Evolutionary conservation across 768 basidiomycete genomes (phyloP), one percentile per base, ranked within the genome.

Genomic region (Sarcodon aspratus): DNA sequence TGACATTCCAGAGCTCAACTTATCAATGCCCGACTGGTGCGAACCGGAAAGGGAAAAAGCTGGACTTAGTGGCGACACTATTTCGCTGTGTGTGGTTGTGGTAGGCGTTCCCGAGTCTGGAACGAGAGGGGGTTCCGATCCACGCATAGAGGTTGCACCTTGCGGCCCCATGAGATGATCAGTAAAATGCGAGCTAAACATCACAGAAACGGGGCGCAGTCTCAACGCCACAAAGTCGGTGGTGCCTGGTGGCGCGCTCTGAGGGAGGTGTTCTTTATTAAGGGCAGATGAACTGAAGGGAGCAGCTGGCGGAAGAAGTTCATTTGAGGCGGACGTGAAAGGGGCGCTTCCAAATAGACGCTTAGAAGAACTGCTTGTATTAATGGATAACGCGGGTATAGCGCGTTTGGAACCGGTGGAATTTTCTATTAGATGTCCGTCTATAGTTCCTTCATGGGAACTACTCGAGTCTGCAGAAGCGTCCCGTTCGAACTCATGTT

Each of bases 191-290:
- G 77, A 67, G 57, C 83, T 82, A 61, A 91, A 91, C 38, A 82
- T 68, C 1, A 80, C 78, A 17, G 88, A 90, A 13, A 89, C 70
- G 3, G 87, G 87, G 12, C 88, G 76, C 46, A 91, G 64, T 56
- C 76, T 79, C 44, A 91, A 71, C 3, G 75, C 67, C 9, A 81
- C 72, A 57, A 89, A 90, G 46, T 78, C 76, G 1, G 72, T 64
- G 8, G 76, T 70, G 42, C 74, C 68, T 17, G 85, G 71, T 2
- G 85, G 86, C 27, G 85, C 85, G 56, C 81, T 85, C 54, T 73
- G 74, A 1, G 81, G 9, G 6, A 17, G 9, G 37, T 18, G 12
- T 9, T 42, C 40, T 8, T 13, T 27, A 42, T 13, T 13, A 27
- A 17, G 17, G 9, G 40, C 40, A 9, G 40, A 27, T 15, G 40